Conservation (phyloP, 2,329 filamentous ascomycete species). For the Aspergillus ochraceoroseus region DNA sequence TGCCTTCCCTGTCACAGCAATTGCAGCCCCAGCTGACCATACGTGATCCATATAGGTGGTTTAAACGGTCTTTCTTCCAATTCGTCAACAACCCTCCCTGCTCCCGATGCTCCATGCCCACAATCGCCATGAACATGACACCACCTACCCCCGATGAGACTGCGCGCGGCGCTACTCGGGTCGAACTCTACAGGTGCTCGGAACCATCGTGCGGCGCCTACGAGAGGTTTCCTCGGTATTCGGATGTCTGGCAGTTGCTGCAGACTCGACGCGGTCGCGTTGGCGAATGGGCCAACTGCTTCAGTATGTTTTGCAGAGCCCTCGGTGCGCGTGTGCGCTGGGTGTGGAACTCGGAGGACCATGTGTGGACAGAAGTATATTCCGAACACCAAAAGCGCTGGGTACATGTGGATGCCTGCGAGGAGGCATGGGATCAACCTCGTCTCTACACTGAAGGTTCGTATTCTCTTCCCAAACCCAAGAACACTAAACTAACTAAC, state of each 20-base stretch:
- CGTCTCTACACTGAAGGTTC: constrained; percentile 79
- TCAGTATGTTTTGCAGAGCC: constrained; percentile 94
- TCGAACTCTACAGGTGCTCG: constrained; percentile 87
- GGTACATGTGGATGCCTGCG: constrained; percentile 95
- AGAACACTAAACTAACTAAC: too few relatives aligned
- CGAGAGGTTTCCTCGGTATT: constrained; percentile 90
- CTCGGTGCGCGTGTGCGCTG: constrained; percentile 86
- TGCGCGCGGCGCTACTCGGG: constrained; percentile 77
- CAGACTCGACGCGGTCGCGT: constrained; percentile 80
- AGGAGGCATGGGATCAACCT: constrained; percentile 93
- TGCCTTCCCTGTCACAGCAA: constrained; percentile 9
- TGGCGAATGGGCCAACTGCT: constrained; percentile 98
- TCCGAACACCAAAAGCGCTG: constrained; percentile 88
- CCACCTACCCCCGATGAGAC: constrained; percentile 82
- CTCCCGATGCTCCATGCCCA: constrained; percentile 73
- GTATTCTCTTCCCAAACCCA: constrained; percentile 25
- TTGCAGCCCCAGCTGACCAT: constrained; percentile 13
- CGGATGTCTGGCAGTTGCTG: constrained; percentile 87
- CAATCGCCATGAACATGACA: constrained; percentile 75
- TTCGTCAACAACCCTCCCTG: constrained; percentile 97
- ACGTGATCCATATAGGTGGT: constrained; percentile 61
- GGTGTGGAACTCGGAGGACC: constrained; percentile 98
- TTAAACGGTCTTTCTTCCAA: constrained; percentile 88
- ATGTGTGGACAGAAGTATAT: constrained; percentile 97
- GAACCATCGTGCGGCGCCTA: constrained; percentile 67